Evolutionary conservation across 805 yeast genomes (phyloP).

Genomic region (Yamadazyma endophytica): DNA sequence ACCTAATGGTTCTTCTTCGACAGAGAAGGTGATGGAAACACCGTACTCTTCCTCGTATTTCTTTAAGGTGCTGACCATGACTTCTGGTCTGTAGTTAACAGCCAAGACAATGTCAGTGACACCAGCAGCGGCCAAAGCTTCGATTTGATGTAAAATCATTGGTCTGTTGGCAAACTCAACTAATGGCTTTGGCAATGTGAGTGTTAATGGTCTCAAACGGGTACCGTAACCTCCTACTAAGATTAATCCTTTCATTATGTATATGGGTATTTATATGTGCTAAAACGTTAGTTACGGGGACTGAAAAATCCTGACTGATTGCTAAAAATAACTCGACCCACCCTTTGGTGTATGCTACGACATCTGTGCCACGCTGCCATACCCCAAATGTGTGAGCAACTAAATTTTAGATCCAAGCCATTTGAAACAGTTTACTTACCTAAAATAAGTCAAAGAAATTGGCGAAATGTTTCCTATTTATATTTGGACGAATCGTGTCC

Average conservation of each 20-base stretch:
- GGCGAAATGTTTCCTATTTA: no score
- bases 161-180: constrained; percentile 99
- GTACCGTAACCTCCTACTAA: constrained; percentile 99
- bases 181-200: constrained; percentile 92
- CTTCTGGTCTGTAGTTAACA: constrained; percentile 99
- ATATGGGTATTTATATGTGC: constrained; percentile 1
- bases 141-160: constrained; percentile 97
- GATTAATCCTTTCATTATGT: constrained; percentile 87
- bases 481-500: no score
- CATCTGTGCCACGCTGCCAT: no score
- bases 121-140: constrained; percentile 96
- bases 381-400: no score
- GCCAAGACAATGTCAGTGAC: constrained; percentile 98
- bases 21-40: constrained; percentile 92
- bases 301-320: no score
- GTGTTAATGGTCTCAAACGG: constrained; percentile 96
- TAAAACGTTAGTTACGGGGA: not conserved
- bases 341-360: no score
- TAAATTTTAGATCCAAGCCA: no score
- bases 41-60: constrained; percentile 94
- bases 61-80: constrained; percentile 92
- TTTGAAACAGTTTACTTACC: no score
- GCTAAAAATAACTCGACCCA: no score
- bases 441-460: no score
- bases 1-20: constrained; percentile 98